Evolutionary conservation across 495 filamentous ascomycete species (phyloP).

Genomic region (Podospora comata): DNA sequence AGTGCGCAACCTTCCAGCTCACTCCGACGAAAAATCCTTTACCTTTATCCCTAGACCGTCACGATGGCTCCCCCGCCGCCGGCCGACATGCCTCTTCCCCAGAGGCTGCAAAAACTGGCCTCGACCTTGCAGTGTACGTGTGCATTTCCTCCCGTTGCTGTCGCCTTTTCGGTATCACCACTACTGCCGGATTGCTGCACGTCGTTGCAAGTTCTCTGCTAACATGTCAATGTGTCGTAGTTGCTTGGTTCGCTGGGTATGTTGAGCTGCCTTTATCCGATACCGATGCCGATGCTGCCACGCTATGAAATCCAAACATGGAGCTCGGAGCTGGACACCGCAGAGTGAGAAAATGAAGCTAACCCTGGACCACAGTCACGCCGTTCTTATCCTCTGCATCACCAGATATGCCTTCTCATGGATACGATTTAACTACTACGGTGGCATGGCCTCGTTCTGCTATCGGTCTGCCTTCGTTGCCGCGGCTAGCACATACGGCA

Average conservation of each 20-base stretch:
- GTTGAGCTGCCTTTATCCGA: constrained; percentile 34
- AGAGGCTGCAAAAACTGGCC: constrained; percentile 72
- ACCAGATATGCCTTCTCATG: constrained; percentile 78
- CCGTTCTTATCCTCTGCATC: constrained; percentile 77
- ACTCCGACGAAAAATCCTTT: neutral
- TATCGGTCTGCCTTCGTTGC: constrained; percentile 88
- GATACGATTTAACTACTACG: constrained; percentile 77
- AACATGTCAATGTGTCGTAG: constrained; percentile 30
- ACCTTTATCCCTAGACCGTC: constrained; percentile 2
- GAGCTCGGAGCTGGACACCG: neutral
- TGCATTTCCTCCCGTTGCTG: constrained; percentile 12
- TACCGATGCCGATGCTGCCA: constrained; percentile 9
- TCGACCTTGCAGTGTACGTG: constrained; percentile 84
- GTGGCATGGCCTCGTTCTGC: constrained; percentile 67
- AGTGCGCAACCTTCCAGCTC: neutral
- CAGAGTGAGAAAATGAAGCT: neutral
- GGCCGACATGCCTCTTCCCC: constrained; percentile 62
- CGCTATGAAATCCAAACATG: neutral
- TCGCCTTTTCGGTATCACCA: neutral
- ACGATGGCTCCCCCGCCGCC: constrained; percentile 79
- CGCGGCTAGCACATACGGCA: constrained; percentile 90
- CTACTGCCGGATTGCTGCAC: neutral
- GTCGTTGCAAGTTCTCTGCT: constrained; percentile 16
- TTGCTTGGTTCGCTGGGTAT: constrained; percentile 87
- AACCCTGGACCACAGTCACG: constrained; percentile 55